Percentiles rank a stretch among this genome's conserved stretches.
Conservation (phyloP, 2,329 filamentous ascomycete species). For the Penicillium sp. region DNA sequence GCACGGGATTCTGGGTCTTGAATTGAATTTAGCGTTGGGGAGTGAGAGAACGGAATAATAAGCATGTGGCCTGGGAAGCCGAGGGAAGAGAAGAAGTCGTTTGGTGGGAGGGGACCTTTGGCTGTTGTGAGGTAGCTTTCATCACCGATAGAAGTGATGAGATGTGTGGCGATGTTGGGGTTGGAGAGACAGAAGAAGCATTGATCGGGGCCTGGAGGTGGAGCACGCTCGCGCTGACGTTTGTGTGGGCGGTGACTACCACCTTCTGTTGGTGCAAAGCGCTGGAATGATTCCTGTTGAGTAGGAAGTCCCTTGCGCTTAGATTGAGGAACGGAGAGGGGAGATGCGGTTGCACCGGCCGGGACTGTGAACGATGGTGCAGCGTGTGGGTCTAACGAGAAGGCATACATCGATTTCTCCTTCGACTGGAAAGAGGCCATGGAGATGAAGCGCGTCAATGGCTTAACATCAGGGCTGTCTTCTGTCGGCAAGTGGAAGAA, state of each 20-base stretch:
- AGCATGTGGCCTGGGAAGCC: constrained; percentile 82
- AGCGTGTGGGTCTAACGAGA: constrained; percentile 66
- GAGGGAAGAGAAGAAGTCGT: constrained; percentile 70
- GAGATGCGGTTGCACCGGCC: constrained; percentile 71
- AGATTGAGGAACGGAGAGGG: constrained; percentile 53
- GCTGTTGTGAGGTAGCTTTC: constrained; percentile 88
- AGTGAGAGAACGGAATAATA: constrained; percentile 84
- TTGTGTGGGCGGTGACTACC: constrained; percentile 40
- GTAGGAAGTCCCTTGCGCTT: constrained; percentile 57
- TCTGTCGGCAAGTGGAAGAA: constrained; percentile 70
- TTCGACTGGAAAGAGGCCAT: constrained; percentile 76
- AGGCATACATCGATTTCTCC: constrained; percentile 64
- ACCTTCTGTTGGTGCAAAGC: constrained; percentile 41
- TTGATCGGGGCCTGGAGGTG: constrained; percentile 64
- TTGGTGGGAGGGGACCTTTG: constrained; percentile 80
- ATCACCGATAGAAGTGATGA: constrained; percentile 85
- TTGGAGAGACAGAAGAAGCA: constrained; percentile 98
- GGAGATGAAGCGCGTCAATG: constrained; percentile 86
- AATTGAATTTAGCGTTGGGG: constrained; percentile 72
- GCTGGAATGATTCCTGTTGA: constrained; percentile 38
- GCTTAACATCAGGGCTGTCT: constrained; percentile 56
- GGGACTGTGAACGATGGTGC: constrained; percentile 65
- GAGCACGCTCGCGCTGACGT: constrained; percentile 45
- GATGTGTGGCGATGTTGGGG: constrained; percentile 77
- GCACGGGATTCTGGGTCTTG: constrained; percentile 56